A percentile compares a stretch with the other conserved stretches of the same genome.
phyloP scores from a whole-genome alignment of 2,329 filamentous ascomycete species.

The Fusarium torulosum region DNA sequence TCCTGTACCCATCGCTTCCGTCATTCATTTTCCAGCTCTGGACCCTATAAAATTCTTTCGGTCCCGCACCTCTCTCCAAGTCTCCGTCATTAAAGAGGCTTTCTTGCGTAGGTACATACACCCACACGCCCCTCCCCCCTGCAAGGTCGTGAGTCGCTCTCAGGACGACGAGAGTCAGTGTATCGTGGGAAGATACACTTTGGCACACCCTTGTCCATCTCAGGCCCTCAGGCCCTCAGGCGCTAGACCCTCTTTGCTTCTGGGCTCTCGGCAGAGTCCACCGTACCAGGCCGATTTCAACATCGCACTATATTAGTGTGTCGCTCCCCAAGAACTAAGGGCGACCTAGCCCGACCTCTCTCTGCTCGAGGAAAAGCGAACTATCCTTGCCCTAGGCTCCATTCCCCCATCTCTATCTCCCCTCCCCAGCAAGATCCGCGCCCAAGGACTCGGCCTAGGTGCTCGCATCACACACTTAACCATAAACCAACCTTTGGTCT shows the following conservation, averaged over 20 bases:
- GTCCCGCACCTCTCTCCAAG: slow-evolving; percentile 45
- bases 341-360: slow-evolving; percentile 49
- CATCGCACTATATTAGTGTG: slow-evolving; percentile 58
- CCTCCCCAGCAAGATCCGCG: slow-evolving; percentile 52
- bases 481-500: slow-evolving; percentile 50
- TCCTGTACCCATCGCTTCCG: slow-evolving; percentile 46
- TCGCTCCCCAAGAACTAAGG: slow-evolving; percentile 54
- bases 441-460: slow-evolving; percentile 51
- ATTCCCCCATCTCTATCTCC: slow-evolving; percentile 45
- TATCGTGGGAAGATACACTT: slow-evolving; percentile 48
- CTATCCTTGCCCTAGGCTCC: slow-evolving; percentile 51
- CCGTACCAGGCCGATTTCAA: slow-evolving; percentile 50
- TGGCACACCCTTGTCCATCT: slow-evolving; percentile 48
- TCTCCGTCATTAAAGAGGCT: slow-evolving; percentile 46
- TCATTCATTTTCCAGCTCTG: slow-evolving; percentile 47
- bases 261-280: slow-evolving; percentile 51
- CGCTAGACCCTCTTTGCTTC: slow-evolving; percentile 55
- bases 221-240: slow-evolving; percentile 49
- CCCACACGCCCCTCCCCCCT: slow-evolving; percentile 33
- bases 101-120: slow-evolving; percentile 39
- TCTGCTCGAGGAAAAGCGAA: slow-evolving; percentile 50
- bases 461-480: slow-evolving; percentile 52
- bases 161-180: slow-evolving; percentile 49
- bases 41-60: slow-evolving; percentile 52
- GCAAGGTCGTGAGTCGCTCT: slow-evolving; percentile 45